Percentiles rank a stretch among this genome's conserved stretches.
Conservation (phyloP, 805 yeast genomes). For the Candida odintsovae region DNA sequence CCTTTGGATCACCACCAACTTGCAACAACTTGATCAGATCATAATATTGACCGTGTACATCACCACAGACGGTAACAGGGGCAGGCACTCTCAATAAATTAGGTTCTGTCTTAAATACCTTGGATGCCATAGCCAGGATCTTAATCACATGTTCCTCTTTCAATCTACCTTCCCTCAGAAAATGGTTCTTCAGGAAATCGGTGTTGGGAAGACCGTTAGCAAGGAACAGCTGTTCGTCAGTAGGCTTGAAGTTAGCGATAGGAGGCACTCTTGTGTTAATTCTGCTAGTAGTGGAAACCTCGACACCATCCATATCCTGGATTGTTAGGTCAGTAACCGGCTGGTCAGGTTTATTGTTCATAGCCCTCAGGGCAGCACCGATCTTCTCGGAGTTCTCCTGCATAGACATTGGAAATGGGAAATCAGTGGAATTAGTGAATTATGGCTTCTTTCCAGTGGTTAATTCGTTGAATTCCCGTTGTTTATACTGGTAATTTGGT, state of each 20-base stretch:
- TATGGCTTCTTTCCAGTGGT: too few species aligned
- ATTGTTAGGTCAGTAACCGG: constrained; percentile 29
- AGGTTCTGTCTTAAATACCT: constrained; percentile 62
- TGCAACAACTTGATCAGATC: constrained; percentile 88
- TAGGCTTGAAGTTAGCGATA: constrained; percentile 61
- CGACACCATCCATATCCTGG: constrained; percentile 43
- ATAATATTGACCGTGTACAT: constrained; percentile 92
- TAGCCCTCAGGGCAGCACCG: constrained; percentile 58
- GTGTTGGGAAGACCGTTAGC: constrained; percentile 66
- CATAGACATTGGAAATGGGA: constrained; percentile 18
- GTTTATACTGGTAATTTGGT: not conserved
- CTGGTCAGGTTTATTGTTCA: constrained; percentile 37
- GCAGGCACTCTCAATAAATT: constrained; percentile 78
- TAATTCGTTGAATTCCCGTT: too few species aligned
- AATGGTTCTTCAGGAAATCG: constrained; percentile 66
- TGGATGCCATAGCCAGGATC: constrained; percentile 63
- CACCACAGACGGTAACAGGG: constrained; percentile 95
- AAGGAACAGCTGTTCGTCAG: constrained; percentile 61
- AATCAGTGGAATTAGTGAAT: too few species aligned
- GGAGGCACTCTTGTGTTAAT: constrained; percentile 50
- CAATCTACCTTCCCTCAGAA: constrained; percentile 75
- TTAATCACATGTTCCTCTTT: constrained; percentile 61
- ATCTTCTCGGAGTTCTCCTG: constrained; percentile 49
- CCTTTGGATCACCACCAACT: constrained; percentile 83
- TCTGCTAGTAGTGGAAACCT: constrained; percentile 44